Base-by-base conservation (phyloP, 2,329 filamentous ascomycete genomes). In the Boeremia lycopersici region DNA sequence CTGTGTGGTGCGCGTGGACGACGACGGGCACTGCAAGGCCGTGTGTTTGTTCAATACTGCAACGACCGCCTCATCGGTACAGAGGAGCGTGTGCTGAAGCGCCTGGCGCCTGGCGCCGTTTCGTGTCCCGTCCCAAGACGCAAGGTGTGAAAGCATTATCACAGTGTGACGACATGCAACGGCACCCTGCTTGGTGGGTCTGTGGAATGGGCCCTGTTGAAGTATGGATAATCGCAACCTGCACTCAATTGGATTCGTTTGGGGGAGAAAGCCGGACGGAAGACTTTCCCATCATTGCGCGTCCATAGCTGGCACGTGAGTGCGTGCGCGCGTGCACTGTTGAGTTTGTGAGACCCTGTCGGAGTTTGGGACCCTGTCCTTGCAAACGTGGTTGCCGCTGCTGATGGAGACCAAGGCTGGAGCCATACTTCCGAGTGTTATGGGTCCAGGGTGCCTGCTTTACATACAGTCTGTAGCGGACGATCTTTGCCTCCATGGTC, bases 261-360 rank as follows among this genome's bases (percentile, higher is more conserved):
- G 25, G 25, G 26, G 15, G 29, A 33, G 15, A 12, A 41, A 9
- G 36, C 41, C 36, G 34, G 11, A n/a, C 30, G 26, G 8, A 9
- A 35, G 19, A 15, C 4, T 35, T 40, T 43, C 33, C 19, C 28
- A 40, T 44, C 33, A n/a, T 54, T 39, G 45, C 45, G 45, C 35
- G 41, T 41, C 25, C 26, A 39, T 5, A 15, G 1, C 17, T 25
- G 10, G 36, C 52, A 55, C 46, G 36, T 46, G 52, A 50, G 47
- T n/a, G 46, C 52, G 52, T 43, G 47, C 28, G 46, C 52, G 46
- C 45, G 46, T 55, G 46, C 46, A 19, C n/a, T 30, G 13, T 36
- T 30, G 42, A 33, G 17, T 40, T 15, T 47, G 25, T 4, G 10
- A 17, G 8, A 25, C 42, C 42, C 28, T 50, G 26, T 28, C 41